Base-by-base conservation (phyloP, 1,284 basidiomycete species). In the Leccinum subrobustum region DNA sequence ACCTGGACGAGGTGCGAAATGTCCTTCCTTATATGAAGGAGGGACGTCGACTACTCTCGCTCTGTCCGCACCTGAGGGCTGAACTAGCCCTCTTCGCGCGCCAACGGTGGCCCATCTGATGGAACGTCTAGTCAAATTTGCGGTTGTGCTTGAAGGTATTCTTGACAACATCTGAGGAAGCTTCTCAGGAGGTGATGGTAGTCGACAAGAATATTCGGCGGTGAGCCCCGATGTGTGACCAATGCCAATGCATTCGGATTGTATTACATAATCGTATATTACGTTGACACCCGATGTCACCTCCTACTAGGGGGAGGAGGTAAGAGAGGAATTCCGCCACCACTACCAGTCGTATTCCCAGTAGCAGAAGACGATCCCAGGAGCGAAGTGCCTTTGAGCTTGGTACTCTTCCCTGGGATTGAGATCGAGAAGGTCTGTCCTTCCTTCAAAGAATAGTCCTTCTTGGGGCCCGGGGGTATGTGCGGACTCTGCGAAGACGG, bases 351-450 rank as follows among this genome's bases (percentile, higher is more conserved):
- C 35, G 66, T 60, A 7, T 64, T 65, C 18, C 69, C 69, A n/a
- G 69, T 61, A 11, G 63, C 66, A 9, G 69, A 65, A 54, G 75
- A 73, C 29, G 75, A 73, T 37, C 72, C 76, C n/a, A 83, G 65
- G 27, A 81, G 67, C 6, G 70, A 67, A 55, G 70, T 60, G 31
- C 62, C 63, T 37, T 64, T 67, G 6, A 75, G 63, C 27, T 75
- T 63, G 67, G 77, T 80, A 63, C 74, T 79, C 63, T 83, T 83
- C 7, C 94, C 94, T 7, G 95, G 95, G 60, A 98, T 91, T 55
- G 85, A 83, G 70, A 98, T 96, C 12, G 89, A 90, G 75, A 99
- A 96, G 0, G 96, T 98, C 73, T 99, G 92, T 14, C 97, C 97
- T 69, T 96, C 94, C 73, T 98, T 98, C 67, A 99, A 79, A 37